Conservation (phyloP, 495 filamentous ascomycete genomes). For the Trichoderma parareesei region DNA sequence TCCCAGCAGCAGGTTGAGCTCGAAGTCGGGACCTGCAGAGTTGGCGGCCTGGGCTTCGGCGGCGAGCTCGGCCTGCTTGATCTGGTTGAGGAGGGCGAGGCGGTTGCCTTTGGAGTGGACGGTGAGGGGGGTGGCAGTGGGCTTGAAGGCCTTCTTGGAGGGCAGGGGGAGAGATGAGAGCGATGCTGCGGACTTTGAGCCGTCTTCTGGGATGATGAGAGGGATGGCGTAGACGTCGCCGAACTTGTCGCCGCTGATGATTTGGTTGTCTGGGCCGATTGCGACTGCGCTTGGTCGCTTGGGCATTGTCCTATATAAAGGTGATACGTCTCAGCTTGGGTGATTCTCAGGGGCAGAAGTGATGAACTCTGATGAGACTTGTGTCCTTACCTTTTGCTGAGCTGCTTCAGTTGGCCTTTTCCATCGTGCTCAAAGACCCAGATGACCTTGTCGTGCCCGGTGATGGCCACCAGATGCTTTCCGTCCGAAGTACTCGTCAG, state of each 20-base stretch:
- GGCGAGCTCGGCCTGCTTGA: conserved; percentile 37
- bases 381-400: conserved; percentile 64
- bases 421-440: conserved; percentile 65
- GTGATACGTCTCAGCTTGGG: not conserved
- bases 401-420: conserved; percentile 51
- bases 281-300: conserved; percentile 74
- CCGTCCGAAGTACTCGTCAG: conserved; percentile 51
- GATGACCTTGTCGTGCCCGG: conserved; percentile 82
- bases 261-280: conserved; percentile 57
- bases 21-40: conserved; percentile 47
- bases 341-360: not conserved
- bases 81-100: conserved; percentile 64
- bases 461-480: conserved; percentile 64
- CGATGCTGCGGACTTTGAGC: not conserved
- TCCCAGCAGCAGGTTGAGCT: conserved; percentile 69
- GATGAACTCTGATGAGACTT: not conserved
- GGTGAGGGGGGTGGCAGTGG: conserved; percentile 60
- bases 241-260: conserved; percentile 86
- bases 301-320: conserved; percentile 60
- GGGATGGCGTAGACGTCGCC: conserved; percentile 93
- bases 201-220: conserved; percentile 41
- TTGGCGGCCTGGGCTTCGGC: conserved; percentile 32
- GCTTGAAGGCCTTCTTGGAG: conserved; percentile 23
- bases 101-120: conserved; percentile 80
- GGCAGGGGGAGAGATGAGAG: conserved; percentile 3